A percentile compares a stretch with the other conserved stretches of the same genome.
These are phyloP conservation scores for Suillus subluteus DNA, from an alignment of 768 basidiomycete species.

Conservation along the genomic window DNA sequence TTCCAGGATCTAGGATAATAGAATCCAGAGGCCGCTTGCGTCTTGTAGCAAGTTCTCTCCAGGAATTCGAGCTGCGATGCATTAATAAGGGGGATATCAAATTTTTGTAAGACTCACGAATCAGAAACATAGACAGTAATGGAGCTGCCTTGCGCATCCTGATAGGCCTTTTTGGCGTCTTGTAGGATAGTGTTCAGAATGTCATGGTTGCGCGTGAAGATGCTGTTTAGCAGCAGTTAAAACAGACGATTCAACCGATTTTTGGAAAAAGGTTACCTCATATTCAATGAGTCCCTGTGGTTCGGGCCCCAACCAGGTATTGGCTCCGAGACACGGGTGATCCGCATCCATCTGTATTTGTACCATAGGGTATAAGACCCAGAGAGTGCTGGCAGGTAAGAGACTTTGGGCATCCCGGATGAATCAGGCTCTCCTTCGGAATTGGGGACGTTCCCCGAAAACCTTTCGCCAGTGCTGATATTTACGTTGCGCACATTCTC, in stretches of 20 bases:
- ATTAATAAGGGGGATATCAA: neutral
- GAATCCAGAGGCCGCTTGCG: slow-evolving; percentile 69
- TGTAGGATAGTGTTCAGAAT: slow-evolving; percentile 56
- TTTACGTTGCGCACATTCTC: slow-evolving; percentile 52
- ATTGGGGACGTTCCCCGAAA: slow-evolving; percentile 29
- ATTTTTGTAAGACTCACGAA: slow-evolving; percentile 29
- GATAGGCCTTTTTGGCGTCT: slow-evolving; percentile 56
- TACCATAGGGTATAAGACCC: slow-evolving; percentile 40
- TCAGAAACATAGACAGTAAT: slow-evolving; percentile 59
- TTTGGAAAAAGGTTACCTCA: slow-evolving; percentile 21
- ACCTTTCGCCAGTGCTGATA: slow-evolving; percentile 49
- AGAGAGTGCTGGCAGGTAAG: slow-evolving; percentile 38
- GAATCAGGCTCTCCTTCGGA: slow-evolving; percentile 30
- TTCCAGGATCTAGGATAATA: slow-evolving; percentile 71
- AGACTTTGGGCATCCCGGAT: slow-evolving; percentile 26
- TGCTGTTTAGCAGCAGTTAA: slow-evolving; percentile 37
- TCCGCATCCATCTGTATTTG: slow-evolving; percentile 34
- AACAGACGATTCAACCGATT: neutral
- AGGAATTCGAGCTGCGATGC: slow-evolving; percentile 39
- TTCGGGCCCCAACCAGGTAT: slow-evolving; percentile 20
- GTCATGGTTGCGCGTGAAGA: slow-evolving; percentile 49
- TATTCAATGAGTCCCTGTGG: slow-evolving; percentile 24
- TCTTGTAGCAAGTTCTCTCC: slow-evolving; percentile 58
- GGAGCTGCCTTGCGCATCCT: slow-evolving; percentile 51
- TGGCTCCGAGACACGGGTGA: slow-evolving; percentile 27